Conservation (phyloP, 2,329 filamentous ascomycete genomes). For the Fusarium pseudograminearum region DNA sequence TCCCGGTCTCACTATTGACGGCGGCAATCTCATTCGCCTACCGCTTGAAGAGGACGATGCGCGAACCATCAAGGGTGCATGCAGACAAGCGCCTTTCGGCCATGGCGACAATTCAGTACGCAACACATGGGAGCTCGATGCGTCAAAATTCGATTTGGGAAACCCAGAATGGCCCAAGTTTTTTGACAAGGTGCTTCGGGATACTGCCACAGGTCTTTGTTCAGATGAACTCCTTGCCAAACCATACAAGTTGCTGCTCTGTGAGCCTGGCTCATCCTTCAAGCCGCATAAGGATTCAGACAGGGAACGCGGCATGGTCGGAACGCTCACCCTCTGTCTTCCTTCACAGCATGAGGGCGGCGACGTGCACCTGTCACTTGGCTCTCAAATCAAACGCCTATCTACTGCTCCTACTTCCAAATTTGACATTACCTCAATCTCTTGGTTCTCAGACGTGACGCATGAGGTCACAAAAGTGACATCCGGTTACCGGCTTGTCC, state of each 20-base stretch:
- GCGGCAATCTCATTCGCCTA: slow-evolving; percentile 1
- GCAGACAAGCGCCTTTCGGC: slow-evolving; percentile 22
- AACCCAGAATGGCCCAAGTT: slow-evolving; percentile 13
- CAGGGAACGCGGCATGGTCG: slow-evolving; percentile 17
- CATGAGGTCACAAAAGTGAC: slow-evolving; percentile 11
- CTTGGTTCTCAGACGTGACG: slow-evolving; percentile 30
- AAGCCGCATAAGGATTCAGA: slow-evolving; percentile 21
- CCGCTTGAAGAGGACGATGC: slow-evolving; percentile 13
- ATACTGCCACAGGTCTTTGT: slow-evolving; percentile 9
- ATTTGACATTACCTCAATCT: slow-evolving; percentile 26
- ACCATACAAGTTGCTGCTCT: slow-evolving; percentile 28
- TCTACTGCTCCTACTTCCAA: slow-evolving; percentile 20
- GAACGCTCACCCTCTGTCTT: slow-evolving; percentile 22
- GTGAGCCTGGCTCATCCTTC: slow-evolving; percentile 32
- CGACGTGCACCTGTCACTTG: slow-evolving; percentile 19
- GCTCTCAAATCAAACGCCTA: not conserved
- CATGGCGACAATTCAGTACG: slow-evolving; percentile 14
- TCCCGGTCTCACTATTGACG: slow-evolving; percentile 15
- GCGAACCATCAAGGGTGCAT: slow-evolving; percentile 13
- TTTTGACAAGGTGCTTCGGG: not conserved
- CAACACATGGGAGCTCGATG: slow-evolving; percentile 30
- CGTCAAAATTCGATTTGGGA: slow-evolving; percentile 9
- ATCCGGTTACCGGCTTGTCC: slow-evolving; percentile 28
- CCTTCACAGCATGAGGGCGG: slow-evolving; percentile 27
- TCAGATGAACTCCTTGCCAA: not conserved